Evolutionary conservation across 192 early-diverging fungal species (phyloP), one percentile per base, ranked within the genome.

Genomic region (Coemansia sp.): DNA sequence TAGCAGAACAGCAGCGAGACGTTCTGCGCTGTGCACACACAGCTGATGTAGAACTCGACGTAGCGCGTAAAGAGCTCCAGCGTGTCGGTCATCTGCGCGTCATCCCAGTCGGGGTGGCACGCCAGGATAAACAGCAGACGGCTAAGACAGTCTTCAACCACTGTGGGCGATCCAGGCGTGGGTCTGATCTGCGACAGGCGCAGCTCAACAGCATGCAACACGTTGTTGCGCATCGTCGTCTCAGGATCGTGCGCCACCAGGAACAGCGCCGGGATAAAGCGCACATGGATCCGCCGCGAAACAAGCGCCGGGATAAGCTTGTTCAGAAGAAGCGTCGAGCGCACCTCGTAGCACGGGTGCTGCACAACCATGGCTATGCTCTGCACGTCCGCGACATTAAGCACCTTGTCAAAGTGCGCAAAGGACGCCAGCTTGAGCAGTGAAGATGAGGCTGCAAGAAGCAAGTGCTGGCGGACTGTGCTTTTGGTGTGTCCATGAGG

Each of bases 241-340:
- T 94, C 92, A 0, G 91, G 90, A 29, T 98, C 95, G 53, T 92
- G 85, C 0, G 92, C 95, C 5, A 81, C 84, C 37, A 98, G 58
- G 50, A 92, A 82, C 33, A 95, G 40, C 6, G 85, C 58, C 13
- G 86, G 66, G 18, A 86, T 60, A 53, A 85, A 94, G 1, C 92
- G 81, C 40, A 83, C 65, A 30, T 82, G 85, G 0, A 98, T 57
- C 2, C 72, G 68, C 44, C 78, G 56, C 11, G 59, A 25, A 6
- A 79, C 78, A 41, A 95, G 65, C 44, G 83, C 76, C n/a, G 81
- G 84, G 44, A 92, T 69, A 33, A 98, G 71, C 47, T 83, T 82
- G 4, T 82, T 74, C 23, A 64, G 53, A 23, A 85, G 60, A 41
- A 95, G 84, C 1, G 71, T 61, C 26, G 81, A 77, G 5, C 95